These are phyloP conservation scores for Thalassiosira profunda DNA, from an alignment of 108 stramenopile species.

Conservation along the genomic window DNA sequence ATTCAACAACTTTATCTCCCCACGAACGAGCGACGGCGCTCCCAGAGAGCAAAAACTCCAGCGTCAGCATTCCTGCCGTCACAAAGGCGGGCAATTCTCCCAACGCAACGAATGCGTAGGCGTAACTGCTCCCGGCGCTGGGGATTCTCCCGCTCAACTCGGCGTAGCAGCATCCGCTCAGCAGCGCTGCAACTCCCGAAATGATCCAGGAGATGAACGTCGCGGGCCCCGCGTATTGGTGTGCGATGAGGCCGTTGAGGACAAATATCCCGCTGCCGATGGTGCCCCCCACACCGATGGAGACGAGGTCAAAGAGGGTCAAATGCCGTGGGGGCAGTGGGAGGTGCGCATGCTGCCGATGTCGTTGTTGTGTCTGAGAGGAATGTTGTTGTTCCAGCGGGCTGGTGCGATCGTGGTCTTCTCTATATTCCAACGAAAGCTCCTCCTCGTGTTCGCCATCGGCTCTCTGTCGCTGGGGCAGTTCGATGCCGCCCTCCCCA, in stretches of 20 bases:
- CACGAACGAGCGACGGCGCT: slow-evolving; percentile 90
- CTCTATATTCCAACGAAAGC: slow-evolving; percentile 17
- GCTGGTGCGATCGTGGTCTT: slow-evolving; percentile 3
- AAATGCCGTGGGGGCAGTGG: slow-evolving; percentile 47
- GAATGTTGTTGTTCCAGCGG: neutral
- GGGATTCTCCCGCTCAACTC: slow-evolving; percentile 84
- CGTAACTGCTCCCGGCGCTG: slow-evolving; percentile 82
- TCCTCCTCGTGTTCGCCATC: neutral
- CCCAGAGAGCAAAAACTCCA: slow-evolving; percentile 86
- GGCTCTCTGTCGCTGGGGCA: neutral
- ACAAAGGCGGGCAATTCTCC: slow-evolving; percentile 90
- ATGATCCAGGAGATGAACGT: slow-evolving; percentile 73
- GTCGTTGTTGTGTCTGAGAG: neutral
- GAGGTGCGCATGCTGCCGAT: slow-evolving; percentile 8
- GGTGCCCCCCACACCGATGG: slow-evolving; percentile 87
- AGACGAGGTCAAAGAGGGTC: slow-evolving; percentile 84
- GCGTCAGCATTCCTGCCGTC: slow-evolving; percentile 79
- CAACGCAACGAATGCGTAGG: slow-evolving; percentile 82
- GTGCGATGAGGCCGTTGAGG: slow-evolving; percentile 83
- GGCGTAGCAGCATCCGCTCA: slow-evolving; percentile 87
- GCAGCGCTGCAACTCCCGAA: slow-evolving; percentile 73
- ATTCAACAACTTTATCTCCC: slow-evolving; percentile 92
- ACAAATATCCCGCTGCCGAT: slow-evolving; percentile 94
- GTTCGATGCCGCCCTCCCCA: neutral
- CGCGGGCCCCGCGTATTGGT: slow-evolving; percentile 89